Conservation (phyloP, 2,329 filamentous ascomycete species). For the Rhinocladiella mackenziei region DNA sequence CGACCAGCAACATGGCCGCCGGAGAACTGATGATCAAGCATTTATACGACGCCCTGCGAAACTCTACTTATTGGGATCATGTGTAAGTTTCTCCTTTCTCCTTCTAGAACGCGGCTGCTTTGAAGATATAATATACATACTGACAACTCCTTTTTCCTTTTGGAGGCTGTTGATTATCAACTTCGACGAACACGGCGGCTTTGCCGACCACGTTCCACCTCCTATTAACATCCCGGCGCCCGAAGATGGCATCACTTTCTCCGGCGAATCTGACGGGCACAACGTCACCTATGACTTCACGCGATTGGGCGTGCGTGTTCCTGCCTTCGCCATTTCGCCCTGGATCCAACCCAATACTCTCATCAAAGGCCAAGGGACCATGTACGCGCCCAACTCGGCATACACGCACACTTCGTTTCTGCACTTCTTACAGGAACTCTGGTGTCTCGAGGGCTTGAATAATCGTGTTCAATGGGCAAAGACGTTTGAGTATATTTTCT, state of each 20-base stretch:
- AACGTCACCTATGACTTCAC: slow-evolving; percentile 23
- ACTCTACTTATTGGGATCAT: slow-evolving; percentile 21
- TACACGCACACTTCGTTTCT: slow-evolving; percentile 41
- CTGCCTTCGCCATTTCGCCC: slow-evolving; percentile 19
- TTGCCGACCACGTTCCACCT: slow-evolving; percentile 23
- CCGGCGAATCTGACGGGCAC: slow-evolving; percentile 17
- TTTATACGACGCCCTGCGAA: slow-evolving; percentile 16
- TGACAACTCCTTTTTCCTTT: not conserved
- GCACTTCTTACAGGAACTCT: slow-evolving; percentile 42
- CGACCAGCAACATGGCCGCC: slow-evolving; percentile 22
- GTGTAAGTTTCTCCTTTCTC: slow-evolving; percentile 6
- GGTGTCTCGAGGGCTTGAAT: slow-evolving; percentile 39
- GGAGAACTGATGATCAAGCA: slow-evolving; percentile 24
- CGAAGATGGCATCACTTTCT: slow-evolving; percentile 18
- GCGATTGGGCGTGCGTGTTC: slow-evolving; percentile 18
- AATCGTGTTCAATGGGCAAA: slow-evolving; percentile 43
- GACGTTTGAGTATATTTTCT: slow-evolving; percentile 40
- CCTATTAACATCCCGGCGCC: slow-evolving; percentile 15
- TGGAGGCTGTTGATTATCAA: slow-evolving; percentile 16
- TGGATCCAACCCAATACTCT: slow-evolving; percentile 29
- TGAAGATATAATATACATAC: no score
- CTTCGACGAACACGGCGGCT: slow-evolving; percentile 22
- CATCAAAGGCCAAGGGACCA: slow-evolving; percentile 39
- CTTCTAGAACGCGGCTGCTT: no score
- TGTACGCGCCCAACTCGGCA: slow-evolving; percentile 36